phyloP scores from a whole-genome alignment of 2,329 filamentous ascomycete genomes.

The Pestalotiopsis sp. region DNA sequence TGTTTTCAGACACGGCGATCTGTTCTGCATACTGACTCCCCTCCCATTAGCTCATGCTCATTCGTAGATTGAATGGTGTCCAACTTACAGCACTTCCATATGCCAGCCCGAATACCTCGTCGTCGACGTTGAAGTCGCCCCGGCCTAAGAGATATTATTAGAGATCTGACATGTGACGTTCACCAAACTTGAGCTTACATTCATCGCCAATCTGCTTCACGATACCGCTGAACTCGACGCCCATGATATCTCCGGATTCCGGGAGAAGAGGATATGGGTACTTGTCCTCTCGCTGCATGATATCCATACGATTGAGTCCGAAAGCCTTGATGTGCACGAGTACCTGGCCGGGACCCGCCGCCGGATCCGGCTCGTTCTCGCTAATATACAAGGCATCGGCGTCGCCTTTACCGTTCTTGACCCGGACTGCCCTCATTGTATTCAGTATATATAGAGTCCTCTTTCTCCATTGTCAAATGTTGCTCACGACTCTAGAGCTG shows the following conservation, averaged over 20 bases:
- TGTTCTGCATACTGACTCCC: background rate
- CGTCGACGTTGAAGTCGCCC: background rate
- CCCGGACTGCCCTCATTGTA: slow-evolving; percentile 1
- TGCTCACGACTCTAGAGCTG: background rate
- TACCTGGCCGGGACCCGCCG: background rate
- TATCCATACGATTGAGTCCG: slow-evolving; percentile 6
- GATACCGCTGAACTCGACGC: slow-evolving; percentile 4
- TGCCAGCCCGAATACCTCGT: background rate
- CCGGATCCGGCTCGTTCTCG: slow-evolving; percentile 5
- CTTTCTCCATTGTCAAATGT: background rate
- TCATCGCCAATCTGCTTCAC: background rate
- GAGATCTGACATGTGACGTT: background rate
- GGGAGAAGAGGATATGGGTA: slow-evolving; percentile 3
- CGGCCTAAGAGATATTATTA: background rate
- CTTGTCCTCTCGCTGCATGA: slow-evolving; percentile 7
- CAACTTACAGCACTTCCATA: slow-evolving; percentile 3
- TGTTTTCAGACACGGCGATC: slow-evolving; percentile 6
- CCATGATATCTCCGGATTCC: slow-evolving; percentile 3
- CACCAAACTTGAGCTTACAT: background rate
- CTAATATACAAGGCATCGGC: slow-evolving; percentile 1
- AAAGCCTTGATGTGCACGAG: slow-evolving; percentile 4
- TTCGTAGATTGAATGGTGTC: background rate
- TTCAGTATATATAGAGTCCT: background rate
- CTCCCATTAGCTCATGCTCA: background rate
- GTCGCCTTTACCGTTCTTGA: slow-evolving; percentile 2